A percentile compares a stretch with the other conserved stretches of the same genome.
Conservation (phyloP, 768 basidiomycete species). For the Suillus ampliporus region DNA sequence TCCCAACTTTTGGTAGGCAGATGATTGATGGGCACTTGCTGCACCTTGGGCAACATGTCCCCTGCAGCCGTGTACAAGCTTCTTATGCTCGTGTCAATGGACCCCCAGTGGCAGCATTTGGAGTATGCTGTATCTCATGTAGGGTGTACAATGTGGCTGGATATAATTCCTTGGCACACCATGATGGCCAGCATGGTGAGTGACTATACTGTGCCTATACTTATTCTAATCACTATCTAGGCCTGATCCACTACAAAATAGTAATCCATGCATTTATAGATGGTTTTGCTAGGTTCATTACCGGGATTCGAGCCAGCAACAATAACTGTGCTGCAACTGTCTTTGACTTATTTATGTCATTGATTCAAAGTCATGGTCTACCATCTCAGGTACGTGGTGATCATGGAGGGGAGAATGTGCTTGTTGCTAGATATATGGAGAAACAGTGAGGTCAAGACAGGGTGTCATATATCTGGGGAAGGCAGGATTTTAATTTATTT, state of each 20-base stretch:
- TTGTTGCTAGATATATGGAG: too few relatives aligned
- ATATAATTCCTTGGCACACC: conserved; percentile 45
- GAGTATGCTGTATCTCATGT: conserved; percentile 28
- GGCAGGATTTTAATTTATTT: too few relatives aligned
- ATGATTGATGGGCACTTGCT: too few relatives aligned
- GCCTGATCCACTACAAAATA: conserved; percentile 42
- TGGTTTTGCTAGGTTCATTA: conserved; percentile 44
- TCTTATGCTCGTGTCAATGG: too few relatives aligned
- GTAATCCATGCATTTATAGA: conserved; percentile 50
- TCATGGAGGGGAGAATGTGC: too few relatives aligned
- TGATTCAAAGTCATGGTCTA: conserved; percentile 30
- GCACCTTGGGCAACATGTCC: too few relatives aligned
- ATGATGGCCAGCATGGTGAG: conserved; percentile 44
- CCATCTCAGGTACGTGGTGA: conserved; percentile 30
- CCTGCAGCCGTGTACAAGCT: too few relatives aligned
- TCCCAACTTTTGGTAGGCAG: too few relatives aligned
- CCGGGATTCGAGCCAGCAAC: conserved; percentile 40
- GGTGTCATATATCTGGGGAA: too few relatives aligned
- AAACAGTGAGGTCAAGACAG: too few relatives aligned
- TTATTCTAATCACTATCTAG: conserved; percentile 17
- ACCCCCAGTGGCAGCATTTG: conserved; percentile 21
- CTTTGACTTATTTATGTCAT: conserved; percentile 38
- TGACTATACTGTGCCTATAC: too few relatives aligned
- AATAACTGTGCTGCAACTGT: conserved; percentile 50
- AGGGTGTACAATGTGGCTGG: conserved; percentile 40